Conservation (phyloP, 2,329 filamentous ascomycete species). For the Botrytis cinerea region DNA sequence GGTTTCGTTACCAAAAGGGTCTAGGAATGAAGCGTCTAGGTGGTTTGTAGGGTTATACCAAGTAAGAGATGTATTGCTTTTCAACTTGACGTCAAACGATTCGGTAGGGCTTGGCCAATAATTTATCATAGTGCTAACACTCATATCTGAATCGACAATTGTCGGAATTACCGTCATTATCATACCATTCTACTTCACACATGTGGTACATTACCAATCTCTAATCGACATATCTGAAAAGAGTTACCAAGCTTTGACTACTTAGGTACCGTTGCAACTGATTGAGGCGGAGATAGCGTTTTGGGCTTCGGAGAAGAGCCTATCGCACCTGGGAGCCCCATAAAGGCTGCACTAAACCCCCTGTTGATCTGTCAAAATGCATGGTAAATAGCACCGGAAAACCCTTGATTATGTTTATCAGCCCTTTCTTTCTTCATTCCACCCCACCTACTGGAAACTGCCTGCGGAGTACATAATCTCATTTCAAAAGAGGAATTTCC, state of each 20-base stretch:
- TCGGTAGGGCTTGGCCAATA: not conserved
- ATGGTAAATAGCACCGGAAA: not conserved
- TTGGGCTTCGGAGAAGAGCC: conserved; percentile 17
- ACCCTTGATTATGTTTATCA: not conserved
- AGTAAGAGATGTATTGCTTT: not conserved
- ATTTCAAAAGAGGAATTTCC: not conserved
- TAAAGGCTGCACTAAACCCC: not conserved
- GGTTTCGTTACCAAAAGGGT: not conserved
- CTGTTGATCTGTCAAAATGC: conserved; percentile 8
- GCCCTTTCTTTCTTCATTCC: not conserved
- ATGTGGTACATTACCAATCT: not conserved
- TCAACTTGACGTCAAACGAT: not conserved
- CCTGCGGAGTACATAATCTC: not conserved
- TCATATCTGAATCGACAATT: not conserved
- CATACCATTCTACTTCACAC: not conserved
- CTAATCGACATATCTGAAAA: not conserved
- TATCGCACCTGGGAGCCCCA: not conserved
- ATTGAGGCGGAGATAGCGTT: conserved; percentile 14
- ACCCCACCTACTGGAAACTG: not conserved
- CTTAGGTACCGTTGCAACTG: not conserved
- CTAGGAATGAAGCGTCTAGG: not conserved
- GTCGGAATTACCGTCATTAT: not conserved
- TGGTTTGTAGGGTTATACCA: not conserved
- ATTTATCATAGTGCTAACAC: not conserved
- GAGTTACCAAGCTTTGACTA: conserved; percentile 6